Percentiles rank a stretch among this genome's conserved stretches.
These are phyloP conservation scores for Sordaria brevicollis DNA, from an alignment of 495 filamentous ascomycete genomes.

Conservation along the genomic window DNA sequence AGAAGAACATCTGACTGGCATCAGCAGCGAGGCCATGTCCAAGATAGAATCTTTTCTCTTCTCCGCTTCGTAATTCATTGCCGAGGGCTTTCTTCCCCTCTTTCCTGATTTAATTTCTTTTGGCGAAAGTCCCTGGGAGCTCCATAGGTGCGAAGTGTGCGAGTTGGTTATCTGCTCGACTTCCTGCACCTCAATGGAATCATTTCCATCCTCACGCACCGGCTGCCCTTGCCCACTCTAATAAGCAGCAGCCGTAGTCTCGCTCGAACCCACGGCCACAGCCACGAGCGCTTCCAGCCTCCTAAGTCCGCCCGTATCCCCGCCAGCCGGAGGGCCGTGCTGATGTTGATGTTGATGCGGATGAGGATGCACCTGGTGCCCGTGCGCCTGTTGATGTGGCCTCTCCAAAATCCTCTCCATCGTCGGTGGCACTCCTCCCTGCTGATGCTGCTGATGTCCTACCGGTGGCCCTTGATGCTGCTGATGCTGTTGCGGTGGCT, in stretches of 20 bases:
- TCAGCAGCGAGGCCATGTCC: not conserved
- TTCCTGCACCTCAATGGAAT: no score
- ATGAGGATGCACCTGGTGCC: not conserved
- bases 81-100: not conserved
- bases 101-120: not conserved
- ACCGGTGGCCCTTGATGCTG: not conserved
- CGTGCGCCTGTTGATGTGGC: constrained; percentile 6
- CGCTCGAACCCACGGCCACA: constrained; percentile 61
- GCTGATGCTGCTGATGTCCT: not conserved
- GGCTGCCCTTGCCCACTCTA: constrained; percentile 6
- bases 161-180: no score
- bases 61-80: not conserved
- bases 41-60: not conserved
- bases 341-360: constrained; percentile 3
- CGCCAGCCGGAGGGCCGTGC: not conserved
- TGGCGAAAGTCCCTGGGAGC: not conserved
- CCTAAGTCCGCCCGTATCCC: constrained; percentile 39
- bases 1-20: not conserved
- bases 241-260: constrained; percentile 48
- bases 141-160: not conserved
- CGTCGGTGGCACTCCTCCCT: constrained; percentile 1
- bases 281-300: constrained; percentile 79
- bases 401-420: constrained; percentile 23
- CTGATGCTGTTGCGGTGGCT: constrained; percentile 6
- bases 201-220: not conserved